phyloP scores from a whole-genome alignment of 2,329 filamentous ascomycete species.

The Sphaceloma murrayae region DNA sequence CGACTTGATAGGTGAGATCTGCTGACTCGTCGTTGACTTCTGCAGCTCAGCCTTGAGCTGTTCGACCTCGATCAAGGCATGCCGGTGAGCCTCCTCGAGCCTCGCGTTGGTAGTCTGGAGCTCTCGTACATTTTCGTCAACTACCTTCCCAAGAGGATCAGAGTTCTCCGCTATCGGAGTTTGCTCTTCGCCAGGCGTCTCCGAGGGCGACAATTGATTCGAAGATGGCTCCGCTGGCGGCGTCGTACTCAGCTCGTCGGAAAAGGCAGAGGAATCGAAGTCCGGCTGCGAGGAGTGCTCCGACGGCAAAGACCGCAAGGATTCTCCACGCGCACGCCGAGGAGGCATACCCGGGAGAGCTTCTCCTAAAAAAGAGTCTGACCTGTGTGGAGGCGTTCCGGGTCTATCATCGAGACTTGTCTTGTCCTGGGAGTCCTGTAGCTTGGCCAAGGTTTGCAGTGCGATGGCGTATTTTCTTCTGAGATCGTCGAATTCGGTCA shows the following conservation, averaged over 20 bases:
- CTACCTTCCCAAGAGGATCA: slow-evolving; percentile 49
- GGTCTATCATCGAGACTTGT: slow-evolving; percentile 58
- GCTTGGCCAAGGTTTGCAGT: slow-evolving; percentile 66
- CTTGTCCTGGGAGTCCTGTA: slow-evolving; percentile 55
- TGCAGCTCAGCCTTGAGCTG: slow-evolving; percentile 80
- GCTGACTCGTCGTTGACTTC: slow-evolving; percentile 43
- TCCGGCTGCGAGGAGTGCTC: slow-evolving; percentile 80
- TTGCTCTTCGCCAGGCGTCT: slow-evolving; percentile 3
- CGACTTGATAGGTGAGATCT: slow-evolving; percentile 38
- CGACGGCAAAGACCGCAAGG: slow-evolving; percentile 84
- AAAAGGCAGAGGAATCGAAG: slow-evolving; percentile 41
- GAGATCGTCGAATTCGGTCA: slow-evolving; percentile 72
- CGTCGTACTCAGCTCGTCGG: slow-evolving; percentile 1
- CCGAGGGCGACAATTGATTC: neutral
- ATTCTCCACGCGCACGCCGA: slow-evolving; percentile 60
- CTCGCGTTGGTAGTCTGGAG: slow-evolving; percentile 72
- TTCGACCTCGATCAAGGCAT: slow-evolving; percentile 76
- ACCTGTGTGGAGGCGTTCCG: slow-evolving; percentile 50
- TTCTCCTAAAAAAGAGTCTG: slow-evolving; percentile 78
- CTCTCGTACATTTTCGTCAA: slow-evolving; percentile 63
- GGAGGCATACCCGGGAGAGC: slow-evolving; percentile 42
- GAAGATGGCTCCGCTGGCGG: neutral
- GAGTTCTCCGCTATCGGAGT: slow-evolving; percentile 8
- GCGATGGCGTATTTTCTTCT: slow-evolving; percentile 87
- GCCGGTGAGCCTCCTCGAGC: slow-evolving; percentile 70